Base-by-base conservation (phyloP, 805 yeast species). In the Hanseniaspora lindneri region DNA sequence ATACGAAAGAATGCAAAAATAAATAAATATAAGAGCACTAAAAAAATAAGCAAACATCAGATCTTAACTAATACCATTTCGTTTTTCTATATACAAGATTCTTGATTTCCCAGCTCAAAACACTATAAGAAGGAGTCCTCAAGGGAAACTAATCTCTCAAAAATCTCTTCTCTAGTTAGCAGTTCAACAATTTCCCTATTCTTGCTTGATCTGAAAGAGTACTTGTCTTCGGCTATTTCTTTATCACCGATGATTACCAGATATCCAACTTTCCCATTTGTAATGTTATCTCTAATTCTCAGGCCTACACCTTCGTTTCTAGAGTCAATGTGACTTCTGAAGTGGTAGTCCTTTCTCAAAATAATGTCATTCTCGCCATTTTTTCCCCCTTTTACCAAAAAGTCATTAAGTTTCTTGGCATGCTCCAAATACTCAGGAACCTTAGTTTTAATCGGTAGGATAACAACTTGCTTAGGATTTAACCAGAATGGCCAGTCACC, bases 401-500 rank as follows among this genome's bases (percentile, higher is more conserved):
- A 60, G n/a, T 37, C 34, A 24, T 46, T 46, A 27, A 46, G 21
- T 2, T 63, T 49, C n/a, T 68, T 54, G 3, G 94, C 83, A 47
- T 73, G 73, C 9, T 66, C 72, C 8, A 64, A 60, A 37, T 59
- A 61, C 20, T 53, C 57, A 7, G 29, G 36, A 57, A 83, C 88
- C 9, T 71, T 66, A 0, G 77, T 77, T 50, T 80, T 77, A 3
- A 87, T 78, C 1, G 98, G 96, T 5, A 92, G 71, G 2, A 92
- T 71, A 34, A 83, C 71, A 0, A 89, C 92, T 61, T 92, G 98
- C 53, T 94, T 72, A 6, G 97, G 96, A 54, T 81, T 85, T 39
- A 92, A 60, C 98, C 98, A 92, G 61, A 92, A 87, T 9, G 98
- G 98, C 97, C 97, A 92, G 55, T 80, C 80, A 0, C 97, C 98